phyloP scores from a whole-genome alignment of 2,329 filamentous ascomycete species.

The Sarocladium brachiariae region DNA sequence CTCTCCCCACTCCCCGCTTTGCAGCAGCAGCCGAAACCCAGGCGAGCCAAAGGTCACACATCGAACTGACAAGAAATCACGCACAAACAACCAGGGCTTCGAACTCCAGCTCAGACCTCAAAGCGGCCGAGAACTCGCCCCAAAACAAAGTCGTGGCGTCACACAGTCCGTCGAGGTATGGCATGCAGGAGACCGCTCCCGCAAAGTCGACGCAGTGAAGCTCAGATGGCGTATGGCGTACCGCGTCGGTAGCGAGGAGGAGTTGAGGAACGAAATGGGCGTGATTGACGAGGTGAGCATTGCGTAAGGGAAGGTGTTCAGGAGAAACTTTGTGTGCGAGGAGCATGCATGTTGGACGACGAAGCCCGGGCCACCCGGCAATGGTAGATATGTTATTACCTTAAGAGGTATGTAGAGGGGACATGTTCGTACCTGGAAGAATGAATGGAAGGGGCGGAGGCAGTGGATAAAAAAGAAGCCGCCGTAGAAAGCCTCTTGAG shows the following conservation, averaged over 20 bases:
- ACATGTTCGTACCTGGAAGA: no score
- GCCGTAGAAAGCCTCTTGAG: background rate
- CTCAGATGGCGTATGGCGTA: conserved; percentile 87
- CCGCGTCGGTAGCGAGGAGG: conserved; percentile 48
- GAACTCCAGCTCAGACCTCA: conserved; percentile 79
- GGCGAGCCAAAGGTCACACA: no score
- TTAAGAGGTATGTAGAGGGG: no score
- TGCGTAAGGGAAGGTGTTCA: conserved; percentile 34
- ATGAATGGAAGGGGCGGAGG: background rate
- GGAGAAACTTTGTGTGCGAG: no score
- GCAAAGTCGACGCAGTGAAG: conserved; percentile 74
- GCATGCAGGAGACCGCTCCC: conserved; percentile 60
- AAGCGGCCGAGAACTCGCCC: conserved; percentile 67
- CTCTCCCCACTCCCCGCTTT: no score
- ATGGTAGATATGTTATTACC: no score
- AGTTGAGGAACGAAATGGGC: conserved; percentile 71
- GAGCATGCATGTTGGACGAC: no score
- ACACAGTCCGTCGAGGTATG: conserved; percentile 72
- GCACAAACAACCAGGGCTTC: conserved; percentile 56
- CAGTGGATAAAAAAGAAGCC: conserved; percentile 3
- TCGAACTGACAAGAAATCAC: no score
- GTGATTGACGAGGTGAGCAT: conserved; percentile 76
- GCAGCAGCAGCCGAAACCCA: no score
- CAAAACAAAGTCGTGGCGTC: conserved; percentile 68
- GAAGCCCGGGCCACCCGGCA: no score